Evolutionary conservation across 805 yeast genomes (phyloP), one percentile per base, ranked within the genome.

Genomic region (Kazachstania africana): DNA sequence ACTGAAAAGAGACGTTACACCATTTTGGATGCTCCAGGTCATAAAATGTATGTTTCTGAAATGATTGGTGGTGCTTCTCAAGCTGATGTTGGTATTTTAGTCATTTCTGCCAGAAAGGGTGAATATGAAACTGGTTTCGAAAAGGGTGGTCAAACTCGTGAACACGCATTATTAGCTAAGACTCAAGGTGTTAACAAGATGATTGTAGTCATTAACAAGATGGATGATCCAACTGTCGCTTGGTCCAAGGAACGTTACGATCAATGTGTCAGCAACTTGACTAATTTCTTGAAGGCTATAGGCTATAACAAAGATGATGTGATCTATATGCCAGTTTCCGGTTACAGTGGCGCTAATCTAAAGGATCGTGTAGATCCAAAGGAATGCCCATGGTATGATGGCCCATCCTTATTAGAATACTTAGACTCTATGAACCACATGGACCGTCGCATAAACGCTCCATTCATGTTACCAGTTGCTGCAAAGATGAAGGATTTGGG

Each of bases 1-100:
- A 91, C 98, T 37, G 97, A 87, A 19, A 85, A 83, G 66, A 80
- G 98, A 66, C 78, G 97, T 62, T 91, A 91, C 67, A 88, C 98
- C 27, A 85, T 91, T 46, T 74, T 91, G 58, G 99, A 91, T 61
- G 99, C 99, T 6, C 99, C 99, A 43, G 99, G 99, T 32, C 99
- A 91, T 69, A 91, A 91, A 66, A 80, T 91, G 84, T 91, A 91
- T 57, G 96, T 91, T 41, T 84, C 96, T 34, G 94, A 85, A 60
- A 91, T 91, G 99, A 91, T 91, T 68, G 97, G 97, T 50, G 98
- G 98, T 61, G 99, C 99, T 13, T 87, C 97, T 28, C 99, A 91
- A 66, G 98, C 99, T 22, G 99, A 91, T 65, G 91, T 88, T 36
- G 99, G 99, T 64, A 75, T 91, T 44, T 71, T 91, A 51, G 99